Percentiles rank a stretch among this genome's conserved stretches.
phyloP scores from a whole-genome alignment of 805 yeast species.

The Candida insectalens region DNA sequence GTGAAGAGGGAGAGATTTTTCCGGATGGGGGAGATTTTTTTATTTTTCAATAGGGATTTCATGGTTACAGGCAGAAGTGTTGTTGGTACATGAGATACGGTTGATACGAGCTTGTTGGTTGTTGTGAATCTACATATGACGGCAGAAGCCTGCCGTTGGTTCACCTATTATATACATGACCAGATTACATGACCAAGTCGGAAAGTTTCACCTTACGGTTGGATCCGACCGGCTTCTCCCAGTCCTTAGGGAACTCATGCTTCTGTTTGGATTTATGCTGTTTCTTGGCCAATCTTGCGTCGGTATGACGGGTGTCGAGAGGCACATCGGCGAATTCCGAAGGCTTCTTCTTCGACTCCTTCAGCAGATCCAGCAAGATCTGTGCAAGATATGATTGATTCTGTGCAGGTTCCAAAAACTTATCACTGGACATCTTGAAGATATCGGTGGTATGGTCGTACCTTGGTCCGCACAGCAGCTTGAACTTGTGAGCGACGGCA shows the following conservation, averaged over 20 bases:
- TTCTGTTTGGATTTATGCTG: conserved; percentile 30
- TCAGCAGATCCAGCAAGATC: conserved; percentile 48
- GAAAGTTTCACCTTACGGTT: no score
- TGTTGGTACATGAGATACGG: no score
- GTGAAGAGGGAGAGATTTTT: no score
- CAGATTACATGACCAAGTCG: no score
- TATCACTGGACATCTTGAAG: conserved; percentile 56
- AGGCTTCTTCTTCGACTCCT: conserved; percentile 51
- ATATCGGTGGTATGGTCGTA: conserved; percentile 52
- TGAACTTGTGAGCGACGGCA: conserved; percentile 60
- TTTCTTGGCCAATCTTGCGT: conserved; percentile 30
- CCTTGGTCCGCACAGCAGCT: conserved; percentile 69
- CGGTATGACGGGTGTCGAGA: conserved; percentile 63
- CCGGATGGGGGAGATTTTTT: no score
- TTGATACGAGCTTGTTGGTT: no score
- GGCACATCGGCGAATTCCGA: conserved; percentile 73
- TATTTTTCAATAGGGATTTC: no score
- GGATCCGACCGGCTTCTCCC: conserved; percentile 33
- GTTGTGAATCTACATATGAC: no score
- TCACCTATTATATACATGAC: no score
- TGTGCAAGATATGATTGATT: conserved; percentile 69
- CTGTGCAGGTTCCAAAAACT: conserved; percentile 71
- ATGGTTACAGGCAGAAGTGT: no score
- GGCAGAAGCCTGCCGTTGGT: no score
- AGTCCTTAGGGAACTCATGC: conserved; percentile 60